Evolutionary conservation across 2,329 filamentous ascomycete species (phyloP), one percentile per base, ranked within the genome.

Genomic region (Diaporthe sp.): DNA sequence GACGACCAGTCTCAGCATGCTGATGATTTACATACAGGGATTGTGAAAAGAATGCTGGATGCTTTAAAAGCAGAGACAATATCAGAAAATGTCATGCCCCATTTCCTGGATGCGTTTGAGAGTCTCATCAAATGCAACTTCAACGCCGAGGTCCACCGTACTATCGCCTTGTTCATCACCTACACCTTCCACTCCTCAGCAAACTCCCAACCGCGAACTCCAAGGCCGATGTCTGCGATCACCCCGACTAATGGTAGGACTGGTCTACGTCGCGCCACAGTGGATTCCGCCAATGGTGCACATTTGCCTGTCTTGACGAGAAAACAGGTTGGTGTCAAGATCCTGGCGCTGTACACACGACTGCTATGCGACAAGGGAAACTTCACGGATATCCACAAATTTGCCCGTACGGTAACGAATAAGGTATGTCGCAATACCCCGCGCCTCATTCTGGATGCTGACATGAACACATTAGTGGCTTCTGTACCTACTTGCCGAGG

Each of bases 361-460:
- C 88, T 98, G 15, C 87, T 98, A 13, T 98, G 95, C 80, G 92
- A 94, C 77, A 91, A 91, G 79, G 89, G 89, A 31, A 95, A 93
- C 78, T 85, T 89, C 13, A 87, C 87, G 19, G 92, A 93, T 77
- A 94, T 98, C 74, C 92, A 93, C 81, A 97, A 95, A 80, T 98
- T 99, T 86, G 95, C 95, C 7, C 94, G 94, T 81, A 97, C 96
- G 1, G 96, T 99, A 12, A 98, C 96, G 31, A 98, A 98, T 79
- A 98, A 98, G 89, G 94, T 95, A 86, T 81, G 87, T 84, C 77
- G 78, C 74, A 76, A 74, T 60, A 17, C 17, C 3, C 42, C 22
- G 7, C 25, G 37, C 6, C 4, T 34, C 19, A 2, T 22, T 62
- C 31, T 28, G n/a, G n/a, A 44, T 53, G 28, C 73, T 75, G 42